Evolutionary conservation across 306 rosid genomes (phyloP), one percentile per base, ranked within the genome.

Genomic region (Myrica gale): DNA sequence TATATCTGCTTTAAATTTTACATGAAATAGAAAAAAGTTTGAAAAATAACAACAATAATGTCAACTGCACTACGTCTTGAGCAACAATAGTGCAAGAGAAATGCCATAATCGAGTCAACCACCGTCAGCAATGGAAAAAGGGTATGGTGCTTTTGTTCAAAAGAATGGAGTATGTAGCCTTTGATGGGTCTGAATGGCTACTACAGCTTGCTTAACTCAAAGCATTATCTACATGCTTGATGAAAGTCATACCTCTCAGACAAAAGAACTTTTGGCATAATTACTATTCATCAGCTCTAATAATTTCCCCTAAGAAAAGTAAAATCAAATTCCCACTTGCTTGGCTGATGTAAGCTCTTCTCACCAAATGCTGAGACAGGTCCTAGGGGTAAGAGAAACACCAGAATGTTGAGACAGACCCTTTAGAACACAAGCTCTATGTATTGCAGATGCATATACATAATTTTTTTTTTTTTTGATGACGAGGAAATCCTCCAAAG

Each of bases 1-100:
- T 39, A 76, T 68, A 68, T 76, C 51, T 62, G 76, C 66, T 70
- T 46, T 20, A 41, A 39, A 75, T 68, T 17, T 55, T 2, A 48
- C 37, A 45, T 65, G 78, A 74, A 66, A 48, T 47, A 20, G 20
- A 72, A 77, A 19, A 48, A 19, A 19, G 65, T 72, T 20, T 23
- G 55, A 10, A 63, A 80, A 76, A 15, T 17, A 42, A 74, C 9
- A 48, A 17, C 55, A 45, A 32, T 5, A 17, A 70, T 32, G 68
- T 56, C 57, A 61, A 73, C 39, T 72, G 55, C 32, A 78, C 16
- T 41, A 39, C 9, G 37, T 56, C 48, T 43, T 66, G 48, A 42
- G 50, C 47, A 66, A 42, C 9, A 5, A 16, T 1, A 65, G 50
- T 42, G 8, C 15, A 17, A 65, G 70, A 19, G 42, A 65, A 65